phyloP scores from a whole-genome alignment of 2,329 filamentous ascomycete species.

The Fusarium sp. region DNA sequence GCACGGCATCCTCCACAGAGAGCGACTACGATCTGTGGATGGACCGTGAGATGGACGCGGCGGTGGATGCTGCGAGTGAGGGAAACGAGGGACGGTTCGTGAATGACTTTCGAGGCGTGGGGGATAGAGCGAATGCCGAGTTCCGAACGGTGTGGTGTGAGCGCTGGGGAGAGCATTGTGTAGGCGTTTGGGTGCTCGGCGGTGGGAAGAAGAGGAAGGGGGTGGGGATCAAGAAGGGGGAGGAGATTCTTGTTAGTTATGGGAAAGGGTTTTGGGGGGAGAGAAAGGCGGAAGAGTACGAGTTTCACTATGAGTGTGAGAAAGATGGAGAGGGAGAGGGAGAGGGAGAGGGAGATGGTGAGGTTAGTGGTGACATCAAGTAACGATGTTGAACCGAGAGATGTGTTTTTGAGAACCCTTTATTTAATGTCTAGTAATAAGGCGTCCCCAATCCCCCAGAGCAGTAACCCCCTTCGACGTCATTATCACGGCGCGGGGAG shows the following conservation, averaged over 20 bases:
- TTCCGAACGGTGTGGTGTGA: conserved; percentile 71
- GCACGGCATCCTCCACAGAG: conserved; percentile 47
- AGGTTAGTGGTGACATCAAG: conserved; percentile 6
- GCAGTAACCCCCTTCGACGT: not conserved
- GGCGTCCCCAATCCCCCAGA: not conserved
- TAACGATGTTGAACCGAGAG: not conserved
- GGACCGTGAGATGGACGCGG: conserved; percentile 67
- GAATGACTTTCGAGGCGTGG: conserved; percentile 75
- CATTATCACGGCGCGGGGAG: no score
- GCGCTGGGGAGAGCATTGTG: conserved; percentile 64
- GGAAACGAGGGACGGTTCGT: conserved; percentile 77
- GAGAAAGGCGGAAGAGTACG: conserved; percentile 48
- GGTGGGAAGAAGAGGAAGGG: conserved; percentile 39
- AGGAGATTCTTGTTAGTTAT: conserved; percentile 76
- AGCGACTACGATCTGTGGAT: conserved; percentile 75
- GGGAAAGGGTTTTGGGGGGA: conserved; percentile 75
- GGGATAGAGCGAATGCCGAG: conserved; percentile 67
- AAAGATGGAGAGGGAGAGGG: not conserved
- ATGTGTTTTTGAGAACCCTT: not conserved
- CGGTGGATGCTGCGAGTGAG: conserved; percentile 69
- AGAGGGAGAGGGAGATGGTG: not conserved
- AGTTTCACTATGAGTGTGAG: conserved; percentile 16
- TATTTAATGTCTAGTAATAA: not conserved
- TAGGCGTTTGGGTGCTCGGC: conserved; percentile 69
- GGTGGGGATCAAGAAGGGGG: conserved; percentile 66